Base-by-base conservation (phyloP, 2,329 filamentous ascomycete genomes). In the Xylaria sp. region DNA sequence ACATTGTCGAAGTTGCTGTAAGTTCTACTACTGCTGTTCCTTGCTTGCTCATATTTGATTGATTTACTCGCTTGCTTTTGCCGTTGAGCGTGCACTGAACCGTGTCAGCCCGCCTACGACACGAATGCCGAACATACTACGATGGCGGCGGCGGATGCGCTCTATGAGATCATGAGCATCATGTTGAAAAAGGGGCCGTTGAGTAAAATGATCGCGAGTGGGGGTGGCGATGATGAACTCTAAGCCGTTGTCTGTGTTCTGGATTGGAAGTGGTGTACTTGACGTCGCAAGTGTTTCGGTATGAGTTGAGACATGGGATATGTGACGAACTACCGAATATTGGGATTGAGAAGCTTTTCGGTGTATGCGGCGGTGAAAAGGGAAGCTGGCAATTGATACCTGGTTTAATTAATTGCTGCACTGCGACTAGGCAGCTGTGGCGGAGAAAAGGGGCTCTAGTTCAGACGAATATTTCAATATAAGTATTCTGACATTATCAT, bases 141-240 rank as follows among this genome's bases (percentile, higher is more conserved):
- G 15, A 76, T 89, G 86, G 86, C 87, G 15, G 87, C 87, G 25
- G 87, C 87, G 2, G 73, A 92, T 79, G 84, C 85, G 0, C 77
- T 92, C 31, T 92, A 89, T 73, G 90, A 92, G 76, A 86, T 92
- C 54, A 89, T 92, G 84, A 90, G 87, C 11, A 82, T 92, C 65
- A 92, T 92, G 89, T 87, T 92, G 13, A 90, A 91, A 82, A 89
- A 87, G 72, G 90, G 89, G 0, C 89, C 89, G 0, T 77, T 92
- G 73, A 77, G 75, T 63, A 74, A 73, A 6, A 76, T 76, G 74
- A 61, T 76, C n/a, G 58, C 64, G 9, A 13, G 6, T 9, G 39
- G 33, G 10, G 55, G 50, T 5, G 55, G 58, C 1, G 65, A 67
- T 15, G 50, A 51, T n/a, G 74, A 74, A 49, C 63, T 72, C 10